Evolutionary conservation across 805 yeast species (phyloP).

Genomic region (Priceomyces melissophilus): DNA sequence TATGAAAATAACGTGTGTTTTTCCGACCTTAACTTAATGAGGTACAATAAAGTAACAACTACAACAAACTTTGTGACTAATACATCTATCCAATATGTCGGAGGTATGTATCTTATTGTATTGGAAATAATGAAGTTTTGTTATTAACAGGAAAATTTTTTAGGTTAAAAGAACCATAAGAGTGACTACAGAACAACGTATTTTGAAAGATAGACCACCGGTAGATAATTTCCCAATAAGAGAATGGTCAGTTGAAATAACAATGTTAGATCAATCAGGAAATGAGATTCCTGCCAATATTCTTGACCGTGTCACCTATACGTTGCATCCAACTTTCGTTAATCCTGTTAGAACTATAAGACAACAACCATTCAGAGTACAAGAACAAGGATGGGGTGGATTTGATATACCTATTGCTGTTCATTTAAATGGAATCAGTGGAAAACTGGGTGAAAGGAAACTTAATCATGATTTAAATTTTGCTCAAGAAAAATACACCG

Average conservation of each 20-base stretch:
- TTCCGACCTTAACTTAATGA: slow-evolving; percentile 1
- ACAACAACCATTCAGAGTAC: slow-evolving; percentile 79
- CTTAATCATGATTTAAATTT: slow-evolving; percentile 89
- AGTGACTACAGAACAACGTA: slow-evolving; percentile 80
- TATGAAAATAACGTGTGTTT: slow-evolving; percentile 1
- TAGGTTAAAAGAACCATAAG: slow-evolving; percentile 82
- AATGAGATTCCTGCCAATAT: slow-evolving; percentile 80
- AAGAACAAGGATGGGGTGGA: slow-evolving; percentile 98
- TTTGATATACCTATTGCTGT: slow-evolving; percentile 82
- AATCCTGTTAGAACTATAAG: slow-evolving; percentile 82
- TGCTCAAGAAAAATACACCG: slow-evolving; percentile 66
- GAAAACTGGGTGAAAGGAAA: slow-evolving; percentile 85
- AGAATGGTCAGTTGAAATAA: slow-evolving; percentile 81
- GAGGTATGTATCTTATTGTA: slow-evolving; percentile 4
- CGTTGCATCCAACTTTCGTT: slow-evolving; percentile 90
- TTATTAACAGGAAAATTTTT: background rate
- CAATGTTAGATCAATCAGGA: slow-evolving; percentile 74
- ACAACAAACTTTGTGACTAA: background rate
- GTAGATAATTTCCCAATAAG: slow-evolving; percentile 94
- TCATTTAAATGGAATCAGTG: slow-evolving; percentile 57
- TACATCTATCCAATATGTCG: slow-evolving; percentile 4
- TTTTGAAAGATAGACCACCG: slow-evolving; percentile 75
- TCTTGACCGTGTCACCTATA: slow-evolving; percentile 89
- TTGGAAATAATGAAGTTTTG: background rate
- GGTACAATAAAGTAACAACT: background rate